Evolutionary conservation across 2,329 filamentous ascomycete genomes (phyloP), one percentile per base, ranked within the genome.

Genomic region (Fusarium sp.): DNA sequence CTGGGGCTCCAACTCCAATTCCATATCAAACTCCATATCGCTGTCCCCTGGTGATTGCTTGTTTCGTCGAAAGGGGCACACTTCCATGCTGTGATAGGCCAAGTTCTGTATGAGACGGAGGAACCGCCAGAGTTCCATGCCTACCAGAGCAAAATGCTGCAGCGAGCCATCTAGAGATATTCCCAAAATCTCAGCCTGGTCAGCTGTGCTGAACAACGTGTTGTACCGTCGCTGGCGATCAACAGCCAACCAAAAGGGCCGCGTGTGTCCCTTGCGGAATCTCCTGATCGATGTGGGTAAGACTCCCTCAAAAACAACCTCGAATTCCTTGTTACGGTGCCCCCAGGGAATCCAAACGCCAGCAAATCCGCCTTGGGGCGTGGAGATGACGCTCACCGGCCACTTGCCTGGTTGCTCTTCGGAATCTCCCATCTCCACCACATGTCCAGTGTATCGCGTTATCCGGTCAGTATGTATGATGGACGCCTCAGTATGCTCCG

Each of bases 101-200:
- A 96, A 72, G 55, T 89, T 88, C 69, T 96, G 88, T 2, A 97
- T 71, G 61, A 94, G 86, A 53, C 83, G 82, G 6, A 98, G 79
- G 4, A 96, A 79, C 7, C 82, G 81, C 85, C 89, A 90, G 8
- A 88, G 82, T 3, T 83, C 75, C 15, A 82, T 69, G 9, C 81
- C 78, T 1, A 98, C 76, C 13, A 93, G 76, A 1, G 84, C 84
- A 66, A 97, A 89, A 52, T 89, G 84, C 60, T 85, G 85, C 21
- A 93, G 69, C 0, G 88, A 86, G 2, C 91, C 91, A 68, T 91
- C 86, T 31, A 92, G 81, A 7, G 84, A 84, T 7, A 88, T 79
- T 1, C 90, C 91, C 31, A 93, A 72, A 53, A 87, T 76, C 57
- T 87, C 84, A 5, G 78, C 75, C 7, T 76, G 79, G 38, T 82